Base-by-base conservation (phyloP, 352 stramenopile genomes). In the Blastocystis sp. region DNA sequence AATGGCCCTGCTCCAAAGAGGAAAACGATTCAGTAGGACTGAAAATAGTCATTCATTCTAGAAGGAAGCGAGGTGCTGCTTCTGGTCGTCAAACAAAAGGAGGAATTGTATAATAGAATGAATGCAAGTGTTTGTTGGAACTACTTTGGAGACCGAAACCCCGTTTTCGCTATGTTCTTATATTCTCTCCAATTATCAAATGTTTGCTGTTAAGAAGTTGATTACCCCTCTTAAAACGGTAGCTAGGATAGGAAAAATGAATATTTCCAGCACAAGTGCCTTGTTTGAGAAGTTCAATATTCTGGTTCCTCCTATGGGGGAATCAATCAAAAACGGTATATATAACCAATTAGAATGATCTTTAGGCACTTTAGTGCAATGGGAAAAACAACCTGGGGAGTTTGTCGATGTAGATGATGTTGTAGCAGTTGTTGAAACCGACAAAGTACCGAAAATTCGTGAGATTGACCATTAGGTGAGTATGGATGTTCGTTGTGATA, bases 401-500 rank as follows among this genome's bases (percentile, higher is more conserved):
- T 37, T 54, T 37, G 75, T 86, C 6, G 61, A 75, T 43, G n/a
- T 86, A 5, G 75, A 86, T 75, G 75, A 86, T 42, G 52, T 86
- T 16, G 61, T 86, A n/a, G 75, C 75, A 43, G 75, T 86, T n/a
- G 51, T 86, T 77, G 75, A 86, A 39, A 86, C 75, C 16, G 75
- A 86, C 46, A 86, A 86, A 49, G 75, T 86, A 77, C 21, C 1
- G 0, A 0, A 3, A 24, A 5, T 54, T 43, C 1, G 24, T 52
- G 37, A 57, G 42, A 49, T n/a, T 49, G 7, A 77, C n/a, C 16
- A 11, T 29, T 86, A 86, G 75, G 75, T 86, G 57, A 77, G 49
- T 77, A 86, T 86, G 57, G 75, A 86, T 73, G 75, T 86, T 24
- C 37, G 75, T 29, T 75, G 75, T 77, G 75, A 86, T n/a, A 75